Percentiles rank a stretch among this genome's conserved stretches.
Conservation (phyloP, 2,329 filamentous ascomycete species). For the Phialophora expanda region DNA sequence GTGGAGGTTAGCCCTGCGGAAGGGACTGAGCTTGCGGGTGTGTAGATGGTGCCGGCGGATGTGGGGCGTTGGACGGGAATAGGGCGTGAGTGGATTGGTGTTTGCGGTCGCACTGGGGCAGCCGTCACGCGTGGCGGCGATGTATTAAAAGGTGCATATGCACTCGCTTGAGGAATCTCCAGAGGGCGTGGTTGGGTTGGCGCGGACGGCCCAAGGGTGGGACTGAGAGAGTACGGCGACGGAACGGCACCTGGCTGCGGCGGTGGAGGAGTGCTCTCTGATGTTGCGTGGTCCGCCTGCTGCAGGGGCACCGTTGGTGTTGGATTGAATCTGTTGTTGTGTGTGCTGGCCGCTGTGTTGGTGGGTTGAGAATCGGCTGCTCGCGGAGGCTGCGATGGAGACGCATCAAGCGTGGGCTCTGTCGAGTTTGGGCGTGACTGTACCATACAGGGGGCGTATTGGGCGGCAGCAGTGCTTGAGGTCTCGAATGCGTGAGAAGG, state of each 20-base stretch:
- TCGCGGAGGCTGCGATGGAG: constrained; percentile 19
- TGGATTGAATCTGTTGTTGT: constrained; percentile 30
- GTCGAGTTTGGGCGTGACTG: constrained; percentile 23
- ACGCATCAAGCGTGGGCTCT: constrained; percentile 5
- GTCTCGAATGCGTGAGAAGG: constrained; percentile 21
- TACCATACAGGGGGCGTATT: constrained; percentile 26
- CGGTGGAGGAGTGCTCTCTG: constrained; percentile 23
- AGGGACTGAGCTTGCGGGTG: constrained; percentile 18
- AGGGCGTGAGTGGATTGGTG: constrained; percentile 18
- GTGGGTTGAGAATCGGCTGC: constrained; percentile 30
- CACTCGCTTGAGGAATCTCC: constrained; percentile 11
- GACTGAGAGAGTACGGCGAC: constrained; percentile 1
- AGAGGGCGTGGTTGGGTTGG: constrained; percentile 21
- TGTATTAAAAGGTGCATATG: constrained; percentile 9
- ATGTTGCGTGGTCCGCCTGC: neutral
- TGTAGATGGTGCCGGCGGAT: constrained; percentile 15
- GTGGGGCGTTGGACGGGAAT: constrained; percentile 17
- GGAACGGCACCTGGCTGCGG: constrained; percentile 31
- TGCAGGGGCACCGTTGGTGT: constrained; percentile 21
- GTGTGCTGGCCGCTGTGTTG: constrained; percentile 26
- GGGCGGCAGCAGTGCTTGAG: constrained; percentile 29
- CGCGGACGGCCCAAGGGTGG: constrained; percentile 10
- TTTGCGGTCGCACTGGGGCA: constrained; percentile 22
- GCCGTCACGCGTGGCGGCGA: constrained; percentile 22
- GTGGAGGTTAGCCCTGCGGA: constrained; percentile 22